A percentile compares a stretch with the other conserved stretches of the same genome.
phyloP scores from a whole-genome alignment of 1,284 basidiomycete genomes.

The Kwoniella shivajii region DNA sequence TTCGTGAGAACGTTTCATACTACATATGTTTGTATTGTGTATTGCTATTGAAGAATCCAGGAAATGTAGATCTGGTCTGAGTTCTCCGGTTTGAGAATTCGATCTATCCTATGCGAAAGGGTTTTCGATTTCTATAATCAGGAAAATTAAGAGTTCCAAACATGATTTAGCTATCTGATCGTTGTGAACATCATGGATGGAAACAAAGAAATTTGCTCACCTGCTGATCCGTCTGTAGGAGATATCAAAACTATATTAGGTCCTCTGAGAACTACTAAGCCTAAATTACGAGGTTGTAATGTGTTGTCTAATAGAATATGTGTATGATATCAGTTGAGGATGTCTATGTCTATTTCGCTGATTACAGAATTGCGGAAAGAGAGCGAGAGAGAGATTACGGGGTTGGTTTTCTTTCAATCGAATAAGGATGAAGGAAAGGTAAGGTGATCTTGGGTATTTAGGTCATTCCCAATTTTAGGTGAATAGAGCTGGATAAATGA shows the following conservation, averaged over 20 bases:
- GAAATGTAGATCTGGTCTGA: neutral
- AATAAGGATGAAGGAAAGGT: no score
- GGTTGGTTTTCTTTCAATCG: no score
- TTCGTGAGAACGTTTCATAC: neutral
- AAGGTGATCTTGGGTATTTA: no score
- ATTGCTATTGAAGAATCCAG: neutral
- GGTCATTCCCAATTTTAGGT: no score
- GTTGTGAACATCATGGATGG: neutral
- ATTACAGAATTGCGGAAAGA: no score
- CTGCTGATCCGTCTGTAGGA: constrained; percentile 85
- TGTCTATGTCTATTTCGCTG: neutral
- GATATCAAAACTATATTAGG: constrained; percentile 90
- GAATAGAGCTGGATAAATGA: no score
- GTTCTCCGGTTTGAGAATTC: neutral
- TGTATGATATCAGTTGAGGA: neutral
- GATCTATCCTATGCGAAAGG: constrained; percentile 38
- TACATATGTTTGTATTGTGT: neutral
- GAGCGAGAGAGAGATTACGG: neutral
- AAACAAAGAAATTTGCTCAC: constrained; percentile 32
- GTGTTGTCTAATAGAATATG: constrained; percentile 60
- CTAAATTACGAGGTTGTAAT: constrained; percentile 67
- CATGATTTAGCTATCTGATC: no score
- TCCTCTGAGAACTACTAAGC: constrained; percentile 83
- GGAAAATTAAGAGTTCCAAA: neutral
- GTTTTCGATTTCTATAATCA: constrained; percentile 51